A percentile compares a stretch with the other conserved stretches of the same genome.
Evolutionary conservation across 495 filamentous ascomycete species (phyloP).

Genomic region (Trichoderma virens): DNA sequence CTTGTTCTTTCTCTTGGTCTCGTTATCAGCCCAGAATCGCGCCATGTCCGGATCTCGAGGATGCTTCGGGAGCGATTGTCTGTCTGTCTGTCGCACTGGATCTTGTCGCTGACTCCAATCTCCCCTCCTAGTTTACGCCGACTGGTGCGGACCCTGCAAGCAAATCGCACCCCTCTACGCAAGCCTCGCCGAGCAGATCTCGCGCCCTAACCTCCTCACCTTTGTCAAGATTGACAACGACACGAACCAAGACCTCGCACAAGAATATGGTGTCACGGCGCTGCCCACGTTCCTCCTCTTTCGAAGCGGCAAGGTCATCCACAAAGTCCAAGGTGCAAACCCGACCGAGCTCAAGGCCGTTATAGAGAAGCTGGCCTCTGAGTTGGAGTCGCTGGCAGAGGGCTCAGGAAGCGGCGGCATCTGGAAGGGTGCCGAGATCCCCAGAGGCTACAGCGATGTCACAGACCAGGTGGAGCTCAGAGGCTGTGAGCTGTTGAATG

Average conservation of each 20-base stretch:
- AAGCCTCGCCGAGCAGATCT: conserved; percentile 45
- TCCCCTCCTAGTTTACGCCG: conserved; percentile 45
- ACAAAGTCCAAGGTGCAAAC: conserved; percentile 75
- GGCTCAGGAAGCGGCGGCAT: conserved; percentile 36
- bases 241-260: conserved; percentile 45
- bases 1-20: too few relatives aligned
- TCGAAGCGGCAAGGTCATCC: conserved; percentile 61
- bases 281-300: conserved; percentile 89
- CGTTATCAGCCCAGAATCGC: too few relatives aligned
- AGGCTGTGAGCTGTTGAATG: conserved; percentile 81
- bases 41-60: too few relatives aligned
- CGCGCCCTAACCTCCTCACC: conserved; percentile 44
- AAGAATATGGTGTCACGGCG: conserved; percentile 47
- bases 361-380: conserved; percentile 63
- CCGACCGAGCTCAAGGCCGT: conserved; percentile 57
- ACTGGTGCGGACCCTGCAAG: conserved; percentile 67
- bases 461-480: conserved; percentile 71
- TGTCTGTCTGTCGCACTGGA: too few relatives aligned
- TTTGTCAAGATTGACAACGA: conserved; percentile 60
- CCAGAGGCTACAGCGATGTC: conserved; percentile 76
- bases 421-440: conserved; percentile 69
- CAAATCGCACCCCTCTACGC: conserved; percentile 61
- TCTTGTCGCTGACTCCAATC: background rate
- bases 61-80: background rate
- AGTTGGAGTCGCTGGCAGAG: conserved; percentile 51